These are phyloP conservation scores for Puccinia brachypodii DNA, from an alignment of 1,284 basidiomycete genomes.

Conservation along the genomic window DNA sequence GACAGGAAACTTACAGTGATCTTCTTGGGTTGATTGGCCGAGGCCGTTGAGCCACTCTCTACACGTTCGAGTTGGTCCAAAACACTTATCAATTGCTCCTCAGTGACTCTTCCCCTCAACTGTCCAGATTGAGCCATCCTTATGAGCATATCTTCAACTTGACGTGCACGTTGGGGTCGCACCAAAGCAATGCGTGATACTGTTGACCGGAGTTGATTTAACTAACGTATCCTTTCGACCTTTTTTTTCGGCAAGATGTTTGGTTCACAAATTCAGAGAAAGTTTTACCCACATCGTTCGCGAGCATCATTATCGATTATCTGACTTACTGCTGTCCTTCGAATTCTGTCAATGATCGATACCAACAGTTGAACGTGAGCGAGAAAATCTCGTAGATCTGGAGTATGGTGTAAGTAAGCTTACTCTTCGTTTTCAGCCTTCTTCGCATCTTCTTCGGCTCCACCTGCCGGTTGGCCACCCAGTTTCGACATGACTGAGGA, in stretches of 20 bases:
- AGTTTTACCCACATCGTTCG: conserved; percentile 41
- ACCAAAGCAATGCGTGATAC: conserved; percentile 90
- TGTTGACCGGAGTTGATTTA: conserved; percentile 55
- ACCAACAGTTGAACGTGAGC: no score
- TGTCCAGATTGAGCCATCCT: conserved; percentile 94
- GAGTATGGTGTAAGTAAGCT: conserved; percentile 54
- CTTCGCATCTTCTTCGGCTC: conserved; percentile 54
- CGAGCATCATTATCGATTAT: conserved; percentile 45
- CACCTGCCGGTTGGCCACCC: conserved; percentile 65
- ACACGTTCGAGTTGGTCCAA: conserved; percentile 75
- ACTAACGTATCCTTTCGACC: conserved; percentile 11
- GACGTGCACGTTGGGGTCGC: conserved; percentile 78
- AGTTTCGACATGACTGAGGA: conserved; percentile 37
- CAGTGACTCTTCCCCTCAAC: conserved; percentile 77
- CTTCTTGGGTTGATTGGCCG: conserved; percentile 23
- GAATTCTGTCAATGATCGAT: conserved; percentile 15
- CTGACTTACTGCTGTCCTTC: conserved; percentile 43
- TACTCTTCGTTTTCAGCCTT: conserved; percentile 61
- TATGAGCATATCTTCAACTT: conserved; percentile 80
- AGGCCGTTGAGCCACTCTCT: conserved; percentile 15
- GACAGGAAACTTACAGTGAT: conserved; percentile 40
- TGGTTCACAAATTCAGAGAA: conserved; percentile 16
- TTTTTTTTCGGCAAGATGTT: conserved; percentile 49
- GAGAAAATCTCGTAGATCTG: not conserved
- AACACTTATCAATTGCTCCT: conserved; percentile 83